Conservation (phyloP, 371 early-diverging fungal species). For the Zychaea mexicana region DNA sequence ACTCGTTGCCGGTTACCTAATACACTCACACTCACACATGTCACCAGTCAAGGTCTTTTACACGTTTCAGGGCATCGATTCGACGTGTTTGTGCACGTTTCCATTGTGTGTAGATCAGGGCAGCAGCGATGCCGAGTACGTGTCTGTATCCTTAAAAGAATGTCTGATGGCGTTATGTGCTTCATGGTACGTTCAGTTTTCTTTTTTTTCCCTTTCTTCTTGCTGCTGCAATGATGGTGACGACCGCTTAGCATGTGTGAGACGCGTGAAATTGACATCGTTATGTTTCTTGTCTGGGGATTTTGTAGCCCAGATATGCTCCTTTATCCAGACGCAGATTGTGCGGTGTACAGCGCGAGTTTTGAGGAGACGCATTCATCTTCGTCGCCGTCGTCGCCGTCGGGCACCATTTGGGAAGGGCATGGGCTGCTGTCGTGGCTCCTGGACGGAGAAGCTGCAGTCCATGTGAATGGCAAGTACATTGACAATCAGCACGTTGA, state of each 20-base stretch:
- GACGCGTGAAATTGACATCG: conserved; percentile 18
- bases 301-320: conserved; percentile 41
- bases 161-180: conserved; percentile 46
- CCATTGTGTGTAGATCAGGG: conserved; percentile 10
- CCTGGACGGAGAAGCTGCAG: conserved; percentile 24
- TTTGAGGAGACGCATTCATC: conserved; percentile 34
- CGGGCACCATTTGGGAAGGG: conserved; percentile 45
- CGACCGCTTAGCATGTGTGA: no score
- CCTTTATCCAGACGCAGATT: conserved; percentile 44
- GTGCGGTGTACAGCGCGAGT: conserved; percentile 47
- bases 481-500: conserved; percentile 20
- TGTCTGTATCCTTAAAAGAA: conserved; percentile 35
- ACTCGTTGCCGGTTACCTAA: no score
- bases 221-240: not conserved
- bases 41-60: conserved; percentile 39
- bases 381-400: conserved; percentile 11
- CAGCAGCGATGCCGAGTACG: conserved; percentile 11
- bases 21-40: no score
- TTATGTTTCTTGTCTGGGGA: no score
- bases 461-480: conserved; percentile 13
- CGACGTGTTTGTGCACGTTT: conserved; percentile 45
- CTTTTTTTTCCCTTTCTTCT: not conserved
- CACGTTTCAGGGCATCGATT: conserved; percentile 28
- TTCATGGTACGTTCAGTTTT: conserved; percentile 38
- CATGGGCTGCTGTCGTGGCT: conserved; percentile 52